Conservation (phyloP, 768 basidiomycete species). For the Psilocybe azurescens region DNA sequence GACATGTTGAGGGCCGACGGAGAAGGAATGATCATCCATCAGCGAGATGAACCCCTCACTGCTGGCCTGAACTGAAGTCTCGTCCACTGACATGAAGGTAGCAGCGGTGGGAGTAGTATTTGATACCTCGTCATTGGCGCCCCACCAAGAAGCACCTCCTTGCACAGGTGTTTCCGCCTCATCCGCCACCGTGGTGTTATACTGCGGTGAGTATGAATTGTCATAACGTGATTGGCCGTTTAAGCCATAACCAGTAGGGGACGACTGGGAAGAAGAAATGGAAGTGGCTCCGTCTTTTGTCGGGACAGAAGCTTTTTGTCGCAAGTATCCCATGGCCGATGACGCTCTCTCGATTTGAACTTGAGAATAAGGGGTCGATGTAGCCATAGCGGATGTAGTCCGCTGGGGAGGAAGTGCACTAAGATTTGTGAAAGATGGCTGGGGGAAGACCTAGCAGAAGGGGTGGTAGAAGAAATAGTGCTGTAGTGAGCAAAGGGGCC, state of each 20-base stretch:
- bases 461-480: conserved; percentile 82
- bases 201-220: conserved; percentile 18
- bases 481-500: conserved; percentile 96
- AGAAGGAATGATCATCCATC: conserved; percentile 68
- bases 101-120: conserved; percentile 70
- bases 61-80: conserved; percentile 41
- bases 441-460: conserved; percentile 79
- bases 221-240: conserved; percentile 38
- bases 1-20: conserved; percentile 35
- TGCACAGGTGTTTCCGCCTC: conserved; percentile 36
- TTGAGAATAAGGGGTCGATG: conserved; percentile 50
- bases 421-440: conserved; percentile 53
- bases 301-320: conserved; percentile 56
- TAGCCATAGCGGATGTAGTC: conserved; percentile 75
- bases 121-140: conserved; percentile 35
- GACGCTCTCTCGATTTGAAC: conserved; percentile 71
- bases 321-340: conserved; percentile 78
- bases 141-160: conserved; percentile 70
- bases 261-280: conserved; percentile 42
- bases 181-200: conserved; percentile 29
- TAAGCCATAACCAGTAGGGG: conserved; percentile 24
- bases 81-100: conserved; percentile 63
- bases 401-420: conserved; percentile 54
- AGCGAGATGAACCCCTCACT: conserved; percentile 79
- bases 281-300: conserved; percentile 57